A percentile compares a stretch with the other conserved stretches of the same genome.
phyloP scores from a whole-genome alignment of 2,329 filamentous ascomycete genomes.

The Fusarium bulbicola region DNA sequence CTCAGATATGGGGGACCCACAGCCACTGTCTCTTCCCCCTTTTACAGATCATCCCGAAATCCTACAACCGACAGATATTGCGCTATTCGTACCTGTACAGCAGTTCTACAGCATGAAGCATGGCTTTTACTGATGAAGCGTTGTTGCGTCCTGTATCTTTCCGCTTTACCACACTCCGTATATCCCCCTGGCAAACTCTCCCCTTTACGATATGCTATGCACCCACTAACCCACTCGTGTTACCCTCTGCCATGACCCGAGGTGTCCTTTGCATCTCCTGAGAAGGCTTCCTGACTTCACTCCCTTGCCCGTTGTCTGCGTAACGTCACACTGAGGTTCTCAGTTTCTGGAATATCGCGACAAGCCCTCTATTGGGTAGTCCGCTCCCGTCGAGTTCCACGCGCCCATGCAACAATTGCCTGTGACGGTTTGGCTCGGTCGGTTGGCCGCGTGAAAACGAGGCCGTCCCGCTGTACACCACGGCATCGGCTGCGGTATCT shows the following conservation, averaged over 20 bases:
- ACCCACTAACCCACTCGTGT: slow-evolving; percentile 11
- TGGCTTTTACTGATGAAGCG: background rate
- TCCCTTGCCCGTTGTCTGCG: slow-evolving; percentile 17
- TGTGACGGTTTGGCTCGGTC: slow-evolving; percentile 19
- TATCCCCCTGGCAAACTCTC: slow-evolving; percentile 1
- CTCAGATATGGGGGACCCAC: slow-evolving; percentile 11
- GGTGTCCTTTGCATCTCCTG: background rate
- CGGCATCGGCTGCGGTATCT: slow-evolving; percentile 40
- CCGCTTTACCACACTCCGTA: slow-evolving; percentile 11
- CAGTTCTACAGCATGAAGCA: slow-evolving; percentile 2
- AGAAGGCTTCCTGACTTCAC: slow-evolving; percentile 3
- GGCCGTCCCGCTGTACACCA: slow-evolving; percentile 34
- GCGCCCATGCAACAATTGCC: slow-evolving; percentile 15
- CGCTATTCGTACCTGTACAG: slow-evolving; percentile 7
- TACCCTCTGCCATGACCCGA: slow-evolving; percentile 23
- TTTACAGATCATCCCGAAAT: background rate
- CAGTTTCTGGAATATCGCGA: slow-evolving; percentile 39
- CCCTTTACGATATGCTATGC: slow-evolving; percentile 6
- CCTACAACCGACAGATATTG: background rate
- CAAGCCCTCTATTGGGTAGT: slow-evolving; percentile 35
- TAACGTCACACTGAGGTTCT: slow-evolving; percentile 23
- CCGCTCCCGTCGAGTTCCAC: slow-evolving; percentile 18
- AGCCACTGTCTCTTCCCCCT: slow-evolving; percentile 5
- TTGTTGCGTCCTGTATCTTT: slow-evolving; percentile 11
- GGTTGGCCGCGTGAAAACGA: slow-evolving; percentile 36